Evolutionary conservation across 2,329 filamentous ascomycete genomes (phyloP).

Genomic region (Dothidotthia symphoricarpi): DNA sequence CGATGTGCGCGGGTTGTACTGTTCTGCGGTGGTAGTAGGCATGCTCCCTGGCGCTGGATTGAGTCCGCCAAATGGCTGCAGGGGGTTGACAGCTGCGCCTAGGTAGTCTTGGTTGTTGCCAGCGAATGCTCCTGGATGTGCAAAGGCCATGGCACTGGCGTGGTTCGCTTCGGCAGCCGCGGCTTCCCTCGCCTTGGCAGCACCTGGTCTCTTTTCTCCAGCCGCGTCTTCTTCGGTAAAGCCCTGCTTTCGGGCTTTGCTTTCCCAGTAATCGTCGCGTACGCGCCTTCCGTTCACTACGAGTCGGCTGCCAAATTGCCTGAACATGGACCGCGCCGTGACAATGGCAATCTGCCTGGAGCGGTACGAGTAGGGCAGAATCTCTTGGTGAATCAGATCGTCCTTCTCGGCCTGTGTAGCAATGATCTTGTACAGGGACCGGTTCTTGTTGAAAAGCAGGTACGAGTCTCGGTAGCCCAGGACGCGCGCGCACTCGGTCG

Average conservation of each 20-base stretch:
- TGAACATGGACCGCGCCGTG: constrained; percentile 96
- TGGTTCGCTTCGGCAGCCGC: constrained; percentile 64
- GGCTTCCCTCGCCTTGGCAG: constrained; percentile 81
- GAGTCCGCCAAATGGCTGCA: constrained; percentile 53
- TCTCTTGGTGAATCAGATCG: constrained; percentile 90
- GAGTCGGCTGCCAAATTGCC: constrained; percentile 93
- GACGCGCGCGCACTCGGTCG: constrained; percentile 92
- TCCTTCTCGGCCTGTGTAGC: constrained; percentile 95
- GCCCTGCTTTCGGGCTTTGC: constrained; percentile 92
- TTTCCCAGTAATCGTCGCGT: constrained; percentile 98
- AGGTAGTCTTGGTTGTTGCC: constrained; percentile 39
- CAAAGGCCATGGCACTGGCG: constrained; percentile 49
- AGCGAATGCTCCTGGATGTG: constrained; percentile 28
- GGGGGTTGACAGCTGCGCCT: constrained; percentile 28
- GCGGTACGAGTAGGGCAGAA: constrained; percentile 93
- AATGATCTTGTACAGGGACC: constrained; percentile 96
- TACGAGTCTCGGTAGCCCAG: constrained; percentile 97
- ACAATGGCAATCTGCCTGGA: constrained; percentile 99
- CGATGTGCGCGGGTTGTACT: constrained; percentile 74
- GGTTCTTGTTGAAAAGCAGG: constrained; percentile 96
- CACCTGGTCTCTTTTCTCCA: constrained; percentile 92
- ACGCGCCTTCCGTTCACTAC: constrained; percentile 87
- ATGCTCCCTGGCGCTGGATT: constrained; percentile 68
- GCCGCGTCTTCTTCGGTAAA: constrained; percentile 96
- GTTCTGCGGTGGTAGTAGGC: constrained; percentile 63